A percentile compares a stretch with the other conserved stretches of the same genome.
Conservation (phyloP, 805 yeast genomes). For the Saturnispora ahearnii region DNA sequence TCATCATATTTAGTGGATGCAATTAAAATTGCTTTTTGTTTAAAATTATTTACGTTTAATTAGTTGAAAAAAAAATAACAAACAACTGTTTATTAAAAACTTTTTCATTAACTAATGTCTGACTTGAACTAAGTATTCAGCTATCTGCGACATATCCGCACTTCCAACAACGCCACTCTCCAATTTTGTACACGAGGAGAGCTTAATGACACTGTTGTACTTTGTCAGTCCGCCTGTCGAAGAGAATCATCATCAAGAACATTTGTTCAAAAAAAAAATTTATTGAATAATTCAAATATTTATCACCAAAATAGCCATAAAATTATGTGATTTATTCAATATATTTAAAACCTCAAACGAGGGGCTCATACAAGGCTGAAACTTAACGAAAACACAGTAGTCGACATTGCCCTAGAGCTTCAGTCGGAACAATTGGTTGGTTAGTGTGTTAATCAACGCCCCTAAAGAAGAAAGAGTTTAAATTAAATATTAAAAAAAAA, state of each 20-base stretch:
- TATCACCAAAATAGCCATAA: background rate
- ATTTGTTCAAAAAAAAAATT: no score
- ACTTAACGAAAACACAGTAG: constrained; percentile 47
- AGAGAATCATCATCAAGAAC: constrained; percentile 24
- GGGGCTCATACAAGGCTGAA: constrained; percentile 54
- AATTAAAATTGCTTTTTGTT: constrained; percentile 25
- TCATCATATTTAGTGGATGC: constrained; percentile 5
- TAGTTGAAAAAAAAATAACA: background rate
- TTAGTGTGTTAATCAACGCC: constrained; percentile 39
- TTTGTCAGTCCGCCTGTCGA: constrained; percentile 46
- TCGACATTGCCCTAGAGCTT: constrained; percentile 37
- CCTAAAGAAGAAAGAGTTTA: constrained; percentile 4
- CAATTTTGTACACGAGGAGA: constrained; percentile 43
- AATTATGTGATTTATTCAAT: background rate
- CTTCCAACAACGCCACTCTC: constrained; percentile 35
- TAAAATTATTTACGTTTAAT: constrained; percentile 26
- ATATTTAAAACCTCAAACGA: background rate
- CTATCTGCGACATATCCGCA: constrained; percentile 43
- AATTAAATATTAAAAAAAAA: background rate
- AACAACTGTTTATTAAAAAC: background rate
- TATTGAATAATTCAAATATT: background rate
- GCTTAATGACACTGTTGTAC: constrained; percentile 33
- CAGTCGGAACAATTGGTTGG: constrained; percentile 55
- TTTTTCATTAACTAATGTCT: background rate
- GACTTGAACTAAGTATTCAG: constrained; percentile 26